These are phyloP conservation scores for Neocucurbitaria cava DNA, from an alignment of 2,329 filamentous ascomycete species.

Conservation along the genomic window DNA sequence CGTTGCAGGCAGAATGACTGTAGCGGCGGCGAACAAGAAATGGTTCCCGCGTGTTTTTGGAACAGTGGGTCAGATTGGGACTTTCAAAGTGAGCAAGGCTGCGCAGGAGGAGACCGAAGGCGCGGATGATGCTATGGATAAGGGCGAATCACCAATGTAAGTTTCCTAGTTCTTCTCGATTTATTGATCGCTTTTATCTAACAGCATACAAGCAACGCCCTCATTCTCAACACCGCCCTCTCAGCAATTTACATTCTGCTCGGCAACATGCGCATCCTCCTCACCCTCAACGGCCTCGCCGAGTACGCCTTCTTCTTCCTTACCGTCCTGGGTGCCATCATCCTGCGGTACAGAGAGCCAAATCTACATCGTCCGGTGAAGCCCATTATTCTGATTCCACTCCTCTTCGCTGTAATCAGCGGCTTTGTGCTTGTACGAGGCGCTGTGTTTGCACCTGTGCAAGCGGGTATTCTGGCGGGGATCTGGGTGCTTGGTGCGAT, in stretches of 20 bases:
- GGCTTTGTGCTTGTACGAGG: slow-evolving; percentile 46
- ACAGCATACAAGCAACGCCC: slow-evolving; percentile 32
- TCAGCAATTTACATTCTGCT: slow-evolving; percentile 66
- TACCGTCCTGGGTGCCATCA: slow-evolving; percentile 65
- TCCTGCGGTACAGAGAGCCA: slow-evolving; percentile 65
- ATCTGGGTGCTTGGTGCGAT: slow-evolving; percentile 38
- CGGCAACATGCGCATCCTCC: slow-evolving; percentile 67
- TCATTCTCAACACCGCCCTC: slow-evolving; percentile 42
- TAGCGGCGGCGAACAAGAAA: slow-evolving; percentile 58
- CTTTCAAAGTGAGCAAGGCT: slow-evolving; percentile 26
- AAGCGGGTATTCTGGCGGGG: slow-evolving; percentile 37
- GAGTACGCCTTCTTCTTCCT: slow-evolving; percentile 70
- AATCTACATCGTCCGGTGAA: slow-evolving; percentile 64
- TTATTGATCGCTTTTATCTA: too few relatives aligned
- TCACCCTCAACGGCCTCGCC: slow-evolving; percentile 57
- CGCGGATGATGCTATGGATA: slow-evolving; percentile 35
- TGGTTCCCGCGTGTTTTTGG: slow-evolving; percentile 40
- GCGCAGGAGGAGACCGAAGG: slow-evolving; percentile 8
- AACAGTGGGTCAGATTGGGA: slow-evolving; percentile 40
- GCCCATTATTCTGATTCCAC: slow-evolving; percentile 61
- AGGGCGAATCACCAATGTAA: slow-evolving; percentile 46
- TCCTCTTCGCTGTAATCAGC: slow-evolving; percentile 64
- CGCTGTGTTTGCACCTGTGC: slow-evolving; percentile 44
- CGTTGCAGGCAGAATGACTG: slow-evolving; percentile 68
- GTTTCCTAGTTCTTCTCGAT: too few relatives aligned